Base-by-base conservation (phyloP, 192 early-diverging fungal species). In the Geranomyces michiganensis region DNA sequence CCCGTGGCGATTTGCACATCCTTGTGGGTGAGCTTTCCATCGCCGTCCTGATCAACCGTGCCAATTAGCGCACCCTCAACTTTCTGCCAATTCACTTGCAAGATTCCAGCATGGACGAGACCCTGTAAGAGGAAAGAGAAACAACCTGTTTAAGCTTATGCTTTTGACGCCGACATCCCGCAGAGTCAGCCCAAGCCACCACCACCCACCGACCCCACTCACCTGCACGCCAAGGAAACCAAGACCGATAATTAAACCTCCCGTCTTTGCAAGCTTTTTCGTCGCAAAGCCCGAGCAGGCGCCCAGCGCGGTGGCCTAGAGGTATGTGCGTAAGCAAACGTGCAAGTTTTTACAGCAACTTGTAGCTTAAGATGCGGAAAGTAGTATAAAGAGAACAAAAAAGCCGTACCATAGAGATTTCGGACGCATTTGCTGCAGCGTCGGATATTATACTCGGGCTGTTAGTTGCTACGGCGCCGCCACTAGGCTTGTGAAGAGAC, bases 261-360 rank as follows among this genome's bases (percentile, higher is more conserved):
- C 74, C 0, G 61, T 76, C 31, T 81, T 81, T 13, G 80, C 71
- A 33, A 81, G 47, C 74, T 81, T 81, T 67, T 81, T 81, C 0
- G 71, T 59, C 12, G 80, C 80, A 51, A 61, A 81, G 19, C 80
- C 80, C 22, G 80, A 59, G 68, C 67, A 66, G 15, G 71, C 74
- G 27, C 80, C 80, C n/a, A 81, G 62, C 33, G 62, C 60, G 1
- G 73, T 69, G 4, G 73, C 51, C 51, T 53, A 26, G 51, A 53
- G 24, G 51, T 24, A 26, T 9, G 24, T 22, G 26, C 10, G 12
- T 10, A 26, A 22, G 24, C 19, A 22, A 10, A 26, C 14, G 15
- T 24, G 12, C 56, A 22, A 10, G 46, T 19, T 47, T 14, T 47
- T 47, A 14, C n/a, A n/a, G n/a, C n/a, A n/a, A n/a, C n/a, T n/a